Conservation (phyloP, 805 yeast species). For the Lachancea sp. region DNA sequence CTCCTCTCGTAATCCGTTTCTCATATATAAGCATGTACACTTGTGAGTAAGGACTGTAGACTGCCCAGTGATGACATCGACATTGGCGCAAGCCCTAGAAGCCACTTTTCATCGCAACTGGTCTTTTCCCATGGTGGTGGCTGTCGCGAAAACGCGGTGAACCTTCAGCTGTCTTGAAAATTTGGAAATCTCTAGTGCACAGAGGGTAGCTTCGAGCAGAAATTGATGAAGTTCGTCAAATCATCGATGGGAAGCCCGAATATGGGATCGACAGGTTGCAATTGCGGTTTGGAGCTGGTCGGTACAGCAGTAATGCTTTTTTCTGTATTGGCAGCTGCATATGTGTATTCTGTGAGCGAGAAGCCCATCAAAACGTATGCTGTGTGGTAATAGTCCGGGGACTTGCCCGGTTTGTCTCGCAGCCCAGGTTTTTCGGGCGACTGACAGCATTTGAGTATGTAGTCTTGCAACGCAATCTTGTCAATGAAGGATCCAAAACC, state of each 20-base stretch:
- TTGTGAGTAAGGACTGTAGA: no score
- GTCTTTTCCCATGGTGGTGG: no score
- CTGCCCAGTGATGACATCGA: no score
- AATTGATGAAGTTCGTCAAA: conserved; percentile 32
- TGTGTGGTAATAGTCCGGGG: conserved; percentile 84
- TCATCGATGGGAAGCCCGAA: conserved; percentile 49
- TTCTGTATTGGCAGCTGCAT: conserved; percentile 1
- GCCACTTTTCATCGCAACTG: no score
- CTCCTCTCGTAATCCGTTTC: no score
- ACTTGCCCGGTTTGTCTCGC: conserved; percentile 78
- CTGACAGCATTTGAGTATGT: conserved; percentile 74
- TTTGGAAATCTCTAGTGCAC: not conserved
- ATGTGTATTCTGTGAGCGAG: conserved; percentile 25
- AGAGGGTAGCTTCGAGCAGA: not conserved
- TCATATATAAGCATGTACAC: no score
- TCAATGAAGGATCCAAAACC: conserved; percentile 36
- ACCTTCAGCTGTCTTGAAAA: no score
- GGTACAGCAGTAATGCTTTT: conserved; percentile 3
- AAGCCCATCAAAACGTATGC: conserved; percentile 79
- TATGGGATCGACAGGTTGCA: conserved; percentile 44
- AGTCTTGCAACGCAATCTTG: conserved; percentile 54
- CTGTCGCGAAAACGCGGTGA: no score
- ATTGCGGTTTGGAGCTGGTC: conserved; percentile 5
- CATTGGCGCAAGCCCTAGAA: no score
- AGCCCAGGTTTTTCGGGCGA: conserved; percentile 57